phyloP scores from a whole-genome alignment of 495 filamentous ascomycete genomes.

The Xylaria sp. region DNA sequence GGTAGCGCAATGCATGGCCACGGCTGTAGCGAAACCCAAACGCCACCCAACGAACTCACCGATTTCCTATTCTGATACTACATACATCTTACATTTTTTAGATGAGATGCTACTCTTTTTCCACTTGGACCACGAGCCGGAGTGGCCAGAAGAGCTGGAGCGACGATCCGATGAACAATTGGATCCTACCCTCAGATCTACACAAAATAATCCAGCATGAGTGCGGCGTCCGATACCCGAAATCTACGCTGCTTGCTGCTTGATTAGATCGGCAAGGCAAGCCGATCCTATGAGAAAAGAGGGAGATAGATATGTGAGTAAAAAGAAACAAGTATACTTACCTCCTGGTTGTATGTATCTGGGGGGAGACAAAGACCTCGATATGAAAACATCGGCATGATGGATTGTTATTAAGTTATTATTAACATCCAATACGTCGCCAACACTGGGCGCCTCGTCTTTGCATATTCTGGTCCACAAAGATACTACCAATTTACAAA shows the following conservation, averaged over 20 bases:
- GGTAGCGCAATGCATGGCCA: conserved; percentile 24
- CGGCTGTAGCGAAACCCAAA: conserved; percentile 5
- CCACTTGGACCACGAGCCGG: not conserved
- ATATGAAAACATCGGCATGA: not conserved
- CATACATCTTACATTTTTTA: conserved; percentile 8
- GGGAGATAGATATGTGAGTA: not conserved
- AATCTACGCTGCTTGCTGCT: conserved; percentile 19
- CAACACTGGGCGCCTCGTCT: not conserved
- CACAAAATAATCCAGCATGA: not conserved
- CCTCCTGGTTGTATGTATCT: not conserved
- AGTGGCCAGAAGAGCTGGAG: not conserved
- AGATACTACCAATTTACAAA: not conserved
- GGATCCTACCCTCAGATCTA: not conserved
- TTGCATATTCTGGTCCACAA: not conserved
- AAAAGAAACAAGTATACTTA: not conserved
- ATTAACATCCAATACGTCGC: not conserved
- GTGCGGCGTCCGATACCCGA: conserved; percentile 29
- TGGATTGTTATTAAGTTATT: too few relatives aligned
- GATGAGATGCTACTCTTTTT: conserved; percentile 2
- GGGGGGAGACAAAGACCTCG: not conserved
- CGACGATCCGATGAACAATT: conserved; percentile 7
- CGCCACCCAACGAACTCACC: conserved; percentile 22
- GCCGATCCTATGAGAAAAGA: conserved; percentile 22
- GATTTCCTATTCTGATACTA: conserved; percentile 21
- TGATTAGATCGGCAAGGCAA: conserved; percentile 23